phyloP scores from a whole-genome alignment of 1,284 basidiomycete genomes.

The Cutaneotrichosporon cyanovorans region DNA sequence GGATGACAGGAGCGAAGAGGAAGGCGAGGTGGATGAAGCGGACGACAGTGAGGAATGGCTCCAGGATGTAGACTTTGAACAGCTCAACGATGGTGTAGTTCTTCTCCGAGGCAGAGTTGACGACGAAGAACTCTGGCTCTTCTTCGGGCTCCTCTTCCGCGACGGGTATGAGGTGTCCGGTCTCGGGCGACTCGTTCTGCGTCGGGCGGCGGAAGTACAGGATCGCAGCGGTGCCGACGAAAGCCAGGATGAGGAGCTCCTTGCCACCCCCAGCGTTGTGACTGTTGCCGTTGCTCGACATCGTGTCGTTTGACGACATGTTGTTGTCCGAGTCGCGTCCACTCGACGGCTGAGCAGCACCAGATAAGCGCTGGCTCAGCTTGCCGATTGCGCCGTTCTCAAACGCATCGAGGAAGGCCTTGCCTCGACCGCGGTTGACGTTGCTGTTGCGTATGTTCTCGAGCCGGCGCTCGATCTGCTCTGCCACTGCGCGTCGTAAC shows the following conservation, averaged over 20 bases:
- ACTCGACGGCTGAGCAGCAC: background rate
- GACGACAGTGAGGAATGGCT: constrained; percentile 74
- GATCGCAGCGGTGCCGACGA: constrained; percentile 22
- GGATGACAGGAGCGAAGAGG: constrained; percentile 81
- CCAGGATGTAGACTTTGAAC: constrained; percentile 55
- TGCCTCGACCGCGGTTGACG: background rate
- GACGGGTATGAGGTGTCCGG: constrained; percentile 17
- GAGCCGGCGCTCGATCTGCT: constrained; percentile 25
- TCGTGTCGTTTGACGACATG: background rate
- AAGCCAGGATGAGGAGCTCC: constrained; percentile 22
- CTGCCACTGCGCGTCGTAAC: constrained; percentile 32
- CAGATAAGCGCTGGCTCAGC: constrained; percentile 1
- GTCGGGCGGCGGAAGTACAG: constrained; percentile 25
- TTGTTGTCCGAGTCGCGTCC: constrained; percentile 4
- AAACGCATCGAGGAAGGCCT: constrained; percentile 1
- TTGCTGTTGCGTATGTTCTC: constrained; percentile 2
- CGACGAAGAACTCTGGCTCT: constrained; percentile 12
- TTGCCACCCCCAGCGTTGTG: constrained; percentile 16
- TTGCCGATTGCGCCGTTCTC: background rate
- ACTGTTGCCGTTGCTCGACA: background rate
- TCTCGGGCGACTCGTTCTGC: constrained; percentile 15
- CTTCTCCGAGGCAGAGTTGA: constrained; percentile 14
- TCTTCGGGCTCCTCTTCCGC: constrained; percentile 6
- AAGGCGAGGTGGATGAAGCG: constrained; percentile 77
- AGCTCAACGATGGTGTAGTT: constrained; percentile 14